A percentile compares a stretch with the other conserved stretches of the same genome.
Conservation (phyloP, 2,329 filamentous ascomycete species). For the Teratosphaeria pseudoeucalypti region DNA sequence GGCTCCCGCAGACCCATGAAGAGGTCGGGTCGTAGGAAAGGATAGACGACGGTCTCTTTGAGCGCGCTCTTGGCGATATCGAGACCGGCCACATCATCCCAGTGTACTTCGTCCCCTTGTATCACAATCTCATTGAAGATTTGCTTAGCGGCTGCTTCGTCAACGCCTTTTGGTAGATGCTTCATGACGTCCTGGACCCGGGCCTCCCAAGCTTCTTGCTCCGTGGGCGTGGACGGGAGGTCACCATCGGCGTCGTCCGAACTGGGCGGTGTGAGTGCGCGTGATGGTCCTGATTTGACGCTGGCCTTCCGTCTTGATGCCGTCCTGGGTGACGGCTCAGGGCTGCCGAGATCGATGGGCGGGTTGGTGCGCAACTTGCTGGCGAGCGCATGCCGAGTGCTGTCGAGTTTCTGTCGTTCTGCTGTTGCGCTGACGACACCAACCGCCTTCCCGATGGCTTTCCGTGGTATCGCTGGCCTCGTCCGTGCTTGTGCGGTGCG, state of each 20-base stretch:
- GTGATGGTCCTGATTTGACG: constrained; percentile 11
- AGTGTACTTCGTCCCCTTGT: constrained; percentile 86
- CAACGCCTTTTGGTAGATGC: constrained; percentile 70
- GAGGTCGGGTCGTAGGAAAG: constrained; percentile 85
- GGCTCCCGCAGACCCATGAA: constrained; percentile 94
- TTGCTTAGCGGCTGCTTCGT: constrained; percentile 72
- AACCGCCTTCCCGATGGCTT: constrained; percentile 22
- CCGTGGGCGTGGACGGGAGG: constrained; percentile 18
- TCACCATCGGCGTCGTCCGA: constrained; percentile 33
- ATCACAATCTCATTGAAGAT: constrained; percentile 95
- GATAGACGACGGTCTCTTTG: constrained; percentile 93
- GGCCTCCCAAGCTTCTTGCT: constrained; percentile 13
- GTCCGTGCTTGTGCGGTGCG: constrained; percentile 15
- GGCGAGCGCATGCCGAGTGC: constrained; percentile 12
- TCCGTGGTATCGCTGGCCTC: constrained; percentile 23
- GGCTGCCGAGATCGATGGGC: constrained; percentile 10
- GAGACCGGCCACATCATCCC: constrained; percentile 85
- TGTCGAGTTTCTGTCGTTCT: constrained; percentile 24
- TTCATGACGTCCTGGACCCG: constrained; percentile 48
- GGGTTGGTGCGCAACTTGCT: constrained; percentile 7
- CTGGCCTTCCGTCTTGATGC: constrained; percentile 16
- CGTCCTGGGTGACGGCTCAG: constrained; percentile 9
- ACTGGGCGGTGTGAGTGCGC: constrained; percentile 35
- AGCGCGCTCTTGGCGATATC: constrained; percentile 83
- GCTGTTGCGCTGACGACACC: constrained; percentile 24